A percentile compares a stretch with the other conserved stretches of the same genome.
These are phyloP conservation scores for Aschersonia sp. DNA, from an alignment of 2,329 filamentous ascomycete genomes.

Conservation along the genomic window DNA sequence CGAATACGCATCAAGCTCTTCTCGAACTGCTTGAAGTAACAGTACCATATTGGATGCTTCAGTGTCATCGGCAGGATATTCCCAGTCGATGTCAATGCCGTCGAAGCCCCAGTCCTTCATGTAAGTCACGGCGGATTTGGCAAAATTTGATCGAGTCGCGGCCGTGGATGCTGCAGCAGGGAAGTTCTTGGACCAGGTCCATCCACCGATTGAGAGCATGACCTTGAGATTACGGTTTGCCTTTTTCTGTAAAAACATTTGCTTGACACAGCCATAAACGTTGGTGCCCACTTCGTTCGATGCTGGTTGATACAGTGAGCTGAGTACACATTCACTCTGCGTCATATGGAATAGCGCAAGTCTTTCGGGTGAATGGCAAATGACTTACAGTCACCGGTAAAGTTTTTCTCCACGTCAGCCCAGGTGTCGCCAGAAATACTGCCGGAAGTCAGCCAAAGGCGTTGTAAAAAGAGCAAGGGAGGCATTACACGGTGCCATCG, in stretches of 20 bases:
- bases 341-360: no score
- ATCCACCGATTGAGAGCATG: conserved; percentile 71
- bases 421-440: conserved; percentile 53
- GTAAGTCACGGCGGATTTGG: conserved; percentile 50
- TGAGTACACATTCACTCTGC: no score
- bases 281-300: conserved; percentile 56
- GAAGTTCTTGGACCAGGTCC: conserved; percentile 72
- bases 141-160: conserved; percentile 50
- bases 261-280: conserved; percentile 69
- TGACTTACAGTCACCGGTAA: conserved; percentile 44
- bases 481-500: conserved; percentile 54
- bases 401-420: conserved; percentile 62
- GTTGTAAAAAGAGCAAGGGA: background rate
- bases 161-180: conserved; percentile 49
- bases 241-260: conserved; percentile 66
- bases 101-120: conserved; percentile 59
- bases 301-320: conserved; percentile 11
- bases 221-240: conserved; percentile 63
- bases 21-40: conserved; percentile 28
- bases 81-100: conserved; percentile 29
- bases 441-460: background rate
- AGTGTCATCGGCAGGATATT: conserved; percentile 20
- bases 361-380: no score
- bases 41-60: conserved; percentile 29
- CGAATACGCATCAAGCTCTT: conserved; percentile 33